Base-by-base conservation (phyloP, 352 stramenopile genomes). In the Globisporangium paddicum region DNA sequence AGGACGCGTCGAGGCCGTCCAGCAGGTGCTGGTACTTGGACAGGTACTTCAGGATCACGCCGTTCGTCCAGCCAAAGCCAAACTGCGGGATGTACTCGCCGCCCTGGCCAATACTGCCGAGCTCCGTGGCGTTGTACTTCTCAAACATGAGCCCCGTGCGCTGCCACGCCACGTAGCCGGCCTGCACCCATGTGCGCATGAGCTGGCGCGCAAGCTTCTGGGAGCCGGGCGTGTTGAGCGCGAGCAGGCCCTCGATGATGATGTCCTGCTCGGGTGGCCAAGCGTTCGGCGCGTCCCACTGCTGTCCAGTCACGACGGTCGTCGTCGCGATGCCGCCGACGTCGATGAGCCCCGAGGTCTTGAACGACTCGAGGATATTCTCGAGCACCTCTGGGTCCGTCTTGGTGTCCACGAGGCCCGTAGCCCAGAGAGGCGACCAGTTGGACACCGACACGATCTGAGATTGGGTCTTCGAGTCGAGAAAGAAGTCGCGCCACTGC, bases 221-320 rank as follows among this genome's bases (percentile, higher is more conserved):
- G 10, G 82, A 73, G 50, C 86, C 69, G 0, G 63, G 63, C 0
- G 69, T 73, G 60, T 87, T 81, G 52, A 75, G 61, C 0, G 69
- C 63, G 13, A 87, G 58, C 52, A 96, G 70, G 2, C 86, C 88
- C 66, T 92, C 80, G 26, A 95, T 74, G 16, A 93, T 52, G 34
- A 95, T 84, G 58, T 90, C 75, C 51, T 95, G 83, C 66, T 90
- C 72, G 0, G 87, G 87, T 2, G 87, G 82, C 87, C 87, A 96
- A 16, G 82, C 83, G 38, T 94, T 95, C 0, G 87, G 87, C 34
- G 79, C 72, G 48, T 91, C 81, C 87, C 87, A 96, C 73, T 96
- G 87, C 58, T 96, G 81, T 0, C 84, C 85, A 16, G 86, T 89
- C 45, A 79, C 75, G 11, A 69, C 72, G 4, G 66, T 82, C 19